Base-by-base conservation (phyloP, 179 eudicot genomes). In the Dionaea muscipula region DNA sequence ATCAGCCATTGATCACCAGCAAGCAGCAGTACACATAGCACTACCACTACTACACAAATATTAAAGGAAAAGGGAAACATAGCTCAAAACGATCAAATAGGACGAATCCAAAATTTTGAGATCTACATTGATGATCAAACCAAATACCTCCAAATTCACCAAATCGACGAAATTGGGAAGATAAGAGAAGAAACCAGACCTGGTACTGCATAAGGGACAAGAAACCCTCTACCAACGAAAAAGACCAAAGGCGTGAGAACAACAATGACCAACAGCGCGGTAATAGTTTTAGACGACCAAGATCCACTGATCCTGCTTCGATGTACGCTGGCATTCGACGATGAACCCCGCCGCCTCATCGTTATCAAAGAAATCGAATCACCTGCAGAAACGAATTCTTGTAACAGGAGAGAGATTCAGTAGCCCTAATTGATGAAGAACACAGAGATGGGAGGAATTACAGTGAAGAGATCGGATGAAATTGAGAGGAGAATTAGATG, bases 181-280 rank as follows among this genome's bases (percentile, higher is more conserved):
- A 33, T 31, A 18, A 25, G 24, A 36, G n/a, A 17, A 27, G 23
- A 56, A 22, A 60, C 64, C 44, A 25, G n/a, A 75, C 67, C 69
- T 43, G 68, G 46, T 2, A 59, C 50, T 12, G 72, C 38, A 22
- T 65, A 54, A 47, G 64, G 36, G 19, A 37, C 24, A 21, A 49
- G 58, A 37, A 77, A 53, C 8, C 75, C 75, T 18, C 74, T 74
- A 0, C 76, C 74, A 50, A 68, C 67, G 61, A 81, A 68, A 61
- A 84, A 74, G 50, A 81, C 39, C 24, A 78, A 56, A 23, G 76
- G 64, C 17, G 64, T 74, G 47, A 84, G 63, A 13, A 86, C 46
- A 8, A 68, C 49, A 41, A 80, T 51, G n/a, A 72, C 31, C 51
- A 75, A 67, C 68, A 76, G 46, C 28, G 71, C 65, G 19, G 77